Evolutionary conservation across 2,329 filamentous ascomycete genomes (phyloP).

Genomic region (Teratosphaeria nubilosa): DNA sequence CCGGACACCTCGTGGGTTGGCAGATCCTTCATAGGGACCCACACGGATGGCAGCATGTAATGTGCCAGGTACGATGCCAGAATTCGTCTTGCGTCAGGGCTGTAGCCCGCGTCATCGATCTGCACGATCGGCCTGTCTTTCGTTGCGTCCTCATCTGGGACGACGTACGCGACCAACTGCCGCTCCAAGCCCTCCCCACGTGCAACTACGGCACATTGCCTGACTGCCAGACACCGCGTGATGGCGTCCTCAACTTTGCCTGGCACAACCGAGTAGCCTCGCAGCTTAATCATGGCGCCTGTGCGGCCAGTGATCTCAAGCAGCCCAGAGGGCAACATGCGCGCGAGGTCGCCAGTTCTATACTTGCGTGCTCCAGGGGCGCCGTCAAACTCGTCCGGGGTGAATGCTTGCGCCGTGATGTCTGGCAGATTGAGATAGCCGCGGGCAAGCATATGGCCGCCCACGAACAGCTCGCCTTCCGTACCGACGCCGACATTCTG

Average conservation of each 20-base stretch:
- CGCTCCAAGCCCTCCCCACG: constrained; percentile 66
- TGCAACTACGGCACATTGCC: constrained; percentile 61
- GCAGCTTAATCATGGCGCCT: constrained; percentile 70
- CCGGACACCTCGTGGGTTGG: constrained; percentile 71
- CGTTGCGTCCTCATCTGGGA: constrained; percentile 52
- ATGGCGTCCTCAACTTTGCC: constrained; percentile 68
- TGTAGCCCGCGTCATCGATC: constrained; percentile 62
- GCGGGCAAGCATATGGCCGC: constrained; percentile 61
- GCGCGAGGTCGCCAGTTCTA: constrained; percentile 60
- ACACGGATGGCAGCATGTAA: constrained; percentile 73
- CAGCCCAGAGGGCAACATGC: constrained; percentile 55
- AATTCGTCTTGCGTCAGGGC: constrained; percentile 55
- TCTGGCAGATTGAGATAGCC: constrained; percentile 75
- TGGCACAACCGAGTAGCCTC: constrained; percentile 68
- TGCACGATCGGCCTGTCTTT: constrained; percentile 51
- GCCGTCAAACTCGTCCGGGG: constrained; percentile 52
- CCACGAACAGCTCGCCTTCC: constrained; percentile 65
- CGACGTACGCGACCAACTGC: constrained; percentile 68
- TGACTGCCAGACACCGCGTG: constrained; percentile 57
- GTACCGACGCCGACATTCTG: constrained; percentile 52
- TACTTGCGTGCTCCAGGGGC: constrained; percentile 57
- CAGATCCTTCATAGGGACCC: constrained; percentile 61
- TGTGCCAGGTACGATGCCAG: constrained; percentile 60
- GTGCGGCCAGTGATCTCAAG: constrained; percentile 69
- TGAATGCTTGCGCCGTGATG: constrained; percentile 63